Conservation (phyloP, 2,329 filamentous ascomycete species). For the Knufia fluminis region DNA sequence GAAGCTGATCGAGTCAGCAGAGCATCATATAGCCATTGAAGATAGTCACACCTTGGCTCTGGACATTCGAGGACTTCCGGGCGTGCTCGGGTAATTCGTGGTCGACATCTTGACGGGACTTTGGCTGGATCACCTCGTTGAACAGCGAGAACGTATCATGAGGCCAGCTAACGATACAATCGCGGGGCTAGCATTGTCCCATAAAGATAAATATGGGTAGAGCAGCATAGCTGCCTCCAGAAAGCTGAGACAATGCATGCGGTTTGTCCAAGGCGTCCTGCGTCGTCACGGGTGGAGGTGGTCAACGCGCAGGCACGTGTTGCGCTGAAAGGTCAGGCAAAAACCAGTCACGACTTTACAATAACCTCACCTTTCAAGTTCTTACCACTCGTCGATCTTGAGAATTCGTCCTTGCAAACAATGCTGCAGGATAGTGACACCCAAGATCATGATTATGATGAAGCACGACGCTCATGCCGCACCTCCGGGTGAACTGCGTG, state of each 20-base stretch:
- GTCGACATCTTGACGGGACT: background rate
- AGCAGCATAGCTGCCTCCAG: too few relatives aligned
- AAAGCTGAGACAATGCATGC: too few relatives aligned
- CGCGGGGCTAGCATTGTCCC: background rate
- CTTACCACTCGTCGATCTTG: too few relatives aligned
- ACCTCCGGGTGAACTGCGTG: constrained; percentile 60
- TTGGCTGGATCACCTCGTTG: background rate
- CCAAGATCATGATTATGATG: background rate
- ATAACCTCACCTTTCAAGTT: too few relatives aligned
- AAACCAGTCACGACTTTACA: too few relatives aligned
- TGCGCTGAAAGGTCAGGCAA: background rate
- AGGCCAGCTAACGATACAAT: background rate
- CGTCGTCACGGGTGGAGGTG: background rate
- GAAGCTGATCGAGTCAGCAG: constrained; percentile 43
- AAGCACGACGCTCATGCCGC: constrained; percentile 61
- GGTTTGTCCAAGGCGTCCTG: too few relatives aligned
- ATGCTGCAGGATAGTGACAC: too few relatives aligned
- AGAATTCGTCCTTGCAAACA: too few relatives aligned
- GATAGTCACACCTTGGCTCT: constrained; percentile 6
- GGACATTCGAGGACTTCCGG: background rate
- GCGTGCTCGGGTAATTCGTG: background rate
- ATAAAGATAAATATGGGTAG: background rate
- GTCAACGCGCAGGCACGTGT: constrained; percentile 1
- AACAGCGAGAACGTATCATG: background rate
- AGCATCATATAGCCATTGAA: background rate